Base-by-base conservation (phyloP, 164 flowering plant species). In the Litsea cubeba region DNA sequence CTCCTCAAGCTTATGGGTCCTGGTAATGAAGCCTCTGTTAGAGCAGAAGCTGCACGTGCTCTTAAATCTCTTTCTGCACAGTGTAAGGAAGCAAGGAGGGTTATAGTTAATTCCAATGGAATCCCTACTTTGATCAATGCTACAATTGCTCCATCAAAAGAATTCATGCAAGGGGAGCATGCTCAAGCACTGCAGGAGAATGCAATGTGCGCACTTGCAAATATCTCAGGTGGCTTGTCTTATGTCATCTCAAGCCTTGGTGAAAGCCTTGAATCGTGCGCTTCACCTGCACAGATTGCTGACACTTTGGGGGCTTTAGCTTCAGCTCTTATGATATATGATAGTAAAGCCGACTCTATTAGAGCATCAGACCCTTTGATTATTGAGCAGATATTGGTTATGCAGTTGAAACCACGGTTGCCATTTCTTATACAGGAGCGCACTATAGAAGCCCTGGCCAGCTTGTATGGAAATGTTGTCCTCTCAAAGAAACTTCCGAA, bases 71-170 rank as follows among this genome's bases (percentile, higher is more conserved):
- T 95, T 75, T 93, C 99, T 82, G 87, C 92, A 5, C 98, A 93
- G 80, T 85, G 89, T 80, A 95, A 94, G 80, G 97, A 95, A 69
- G 93, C 98, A 74, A 83, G 95, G 77, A 77, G 80, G 63, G 97
- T 92, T 73, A 90, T 96, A 75, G 88, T 97, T 72, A 89, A 78
- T 78, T 85, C 73, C 62, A 88, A 85, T 83, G 99, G 99, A 62
- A 96, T 96, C 78, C 99, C 99, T 78, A 87, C 87, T 75, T 74
- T 96, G 71, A 96, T 96, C 76, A 96, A 96, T 87, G 98, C 99
- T n/a, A 96, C 99, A 30, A 96, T 96, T 74, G 99, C 99, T 75
- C 99, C 99, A 76, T 96, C 99, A 25, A 96, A 96, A 82, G 99
- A 96, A 80, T 96, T 88, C 80, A 96, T 96, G 99, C 97, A 96